Evolutionary conservation across 208 protist species (phyloP), one percentile per base, ranked within the genome.

Genomic region (Leishmania martiniquensis): DNA sequence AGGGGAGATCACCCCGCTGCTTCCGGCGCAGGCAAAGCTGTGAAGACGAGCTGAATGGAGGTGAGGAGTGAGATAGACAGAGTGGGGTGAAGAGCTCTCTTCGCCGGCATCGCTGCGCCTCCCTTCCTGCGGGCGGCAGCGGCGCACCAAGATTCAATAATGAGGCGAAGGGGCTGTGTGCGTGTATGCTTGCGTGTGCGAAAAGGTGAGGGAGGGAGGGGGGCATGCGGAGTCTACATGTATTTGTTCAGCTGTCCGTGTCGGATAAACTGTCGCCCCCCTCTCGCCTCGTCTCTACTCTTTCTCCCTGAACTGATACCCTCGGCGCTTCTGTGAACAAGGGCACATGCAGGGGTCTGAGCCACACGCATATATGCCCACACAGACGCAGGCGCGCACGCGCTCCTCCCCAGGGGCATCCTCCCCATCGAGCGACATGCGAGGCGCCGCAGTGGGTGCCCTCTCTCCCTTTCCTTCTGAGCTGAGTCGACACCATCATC

Each of bases 1-100:
- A 22, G 91, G 91, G 22, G 91, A 96, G 75, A 62, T 94, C 34
- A 91, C 89, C 15, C 80, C 89, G 10, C 39, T 83, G 32, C 15
- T 62, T 2, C 34, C 34, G 4, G 52, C 54, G 60, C 25, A 29
- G 15, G 66, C 42, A 5, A 44, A 32, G 66, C 66, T 71, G 44
- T 71, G 44, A 52, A 15, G 13, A 63, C 57, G 32, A 29, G 57
- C 29, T 37, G 29, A 63, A 70, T 13, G 44, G 42, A 47, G 45
- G 10, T 22, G 66, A 29, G 6, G 13, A 63, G 29, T 1, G 29
- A 37, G 29, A 4, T n/a, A 63, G 57, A 63, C 57, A 20, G 57
- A n/a, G n/a, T n/a, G n/a, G n/a, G n/a, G n/a, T n/a, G n/a, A n/a
- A n/a, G 52, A 29, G 57, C 37, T 25, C 29, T 22, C 29, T 37